These are phyloP conservation scores for Solanum infundibuliforme DNA, from an alignment of 257 asterid genomes.

Conservation along the genomic window DNA sequence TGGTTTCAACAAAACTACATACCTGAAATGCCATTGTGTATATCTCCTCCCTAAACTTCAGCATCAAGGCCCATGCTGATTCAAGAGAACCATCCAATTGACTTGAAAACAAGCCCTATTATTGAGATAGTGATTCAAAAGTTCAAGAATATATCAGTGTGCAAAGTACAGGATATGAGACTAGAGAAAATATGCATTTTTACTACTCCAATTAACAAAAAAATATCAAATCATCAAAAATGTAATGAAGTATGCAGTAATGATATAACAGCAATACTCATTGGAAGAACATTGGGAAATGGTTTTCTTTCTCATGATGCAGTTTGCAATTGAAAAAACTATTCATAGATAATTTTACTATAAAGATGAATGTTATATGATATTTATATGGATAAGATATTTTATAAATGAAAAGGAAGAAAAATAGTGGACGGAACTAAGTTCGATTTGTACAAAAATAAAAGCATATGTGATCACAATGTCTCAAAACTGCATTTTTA, in stretches of 20 bases:
- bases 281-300: neutral
- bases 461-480: neutral
- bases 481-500: neutral
- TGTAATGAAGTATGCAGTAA: neutral
- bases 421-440: neutral
- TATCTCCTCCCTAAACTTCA: conserved; percentile 80
- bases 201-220: neutral
- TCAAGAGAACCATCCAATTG: conserved; percentile 51
- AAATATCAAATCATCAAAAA: neutral
- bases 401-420: neutral
- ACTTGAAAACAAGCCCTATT: conserved; percentile 59
- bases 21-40: conserved; percentile 82
- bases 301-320: neutral
- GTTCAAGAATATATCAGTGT: neutral
- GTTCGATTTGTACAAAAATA: neutral
- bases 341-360: neutral
- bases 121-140: neutral
- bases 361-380: neutral
- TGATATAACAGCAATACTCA: neutral
- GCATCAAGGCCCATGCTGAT: conserved; percentile 65
- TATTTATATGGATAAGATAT: neutral
- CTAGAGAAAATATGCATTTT: neutral
- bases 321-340: neutral
- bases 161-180: neutral
- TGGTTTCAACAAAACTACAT: conserved; percentile 10